These are phyloP conservation scores for Claviceps sp. DNA, from an alignment of 2,329 filamentous ascomycete genomes.

Conservation along the genomic window DNA sequence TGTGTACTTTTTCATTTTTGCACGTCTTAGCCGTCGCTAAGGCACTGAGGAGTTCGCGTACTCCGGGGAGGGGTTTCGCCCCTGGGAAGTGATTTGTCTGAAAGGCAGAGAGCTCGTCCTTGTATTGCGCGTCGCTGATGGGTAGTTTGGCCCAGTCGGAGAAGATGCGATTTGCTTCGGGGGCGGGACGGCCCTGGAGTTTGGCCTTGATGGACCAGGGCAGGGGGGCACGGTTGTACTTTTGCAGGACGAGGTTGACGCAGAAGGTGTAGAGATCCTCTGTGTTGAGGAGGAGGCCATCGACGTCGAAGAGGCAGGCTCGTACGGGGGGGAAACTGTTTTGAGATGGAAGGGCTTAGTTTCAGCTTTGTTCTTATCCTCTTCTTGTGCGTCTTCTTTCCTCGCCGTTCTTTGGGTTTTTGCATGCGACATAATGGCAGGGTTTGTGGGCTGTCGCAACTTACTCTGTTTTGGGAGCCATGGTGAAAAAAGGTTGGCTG, in stretches of 20 bases:
- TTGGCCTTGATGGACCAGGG: constrained; percentile 93
- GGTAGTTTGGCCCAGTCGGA: constrained; percentile 78
- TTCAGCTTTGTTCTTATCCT: background rate
- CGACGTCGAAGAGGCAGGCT: constrained; percentile 97
- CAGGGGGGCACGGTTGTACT: constrained; percentile 59
- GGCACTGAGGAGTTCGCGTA: constrained; percentile 50
- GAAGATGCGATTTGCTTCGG: constrained; percentile 40
- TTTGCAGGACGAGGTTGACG: constrained; percentile 68
- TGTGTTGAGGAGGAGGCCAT: constrained; percentile 85
- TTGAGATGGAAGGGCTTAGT: background rate
- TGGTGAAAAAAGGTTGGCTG: constrained; percentile 10
- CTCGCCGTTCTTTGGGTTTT: background rate
- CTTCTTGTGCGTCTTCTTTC: background rate
- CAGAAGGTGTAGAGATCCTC: constrained; percentile 80
- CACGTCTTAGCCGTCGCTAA: constrained; percentile 17
- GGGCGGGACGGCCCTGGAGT: constrained; percentile 48
- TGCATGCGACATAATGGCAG: too few relatives aligned
- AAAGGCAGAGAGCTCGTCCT: constrained; percentile 41
- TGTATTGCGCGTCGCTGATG: constrained; percentile 56
- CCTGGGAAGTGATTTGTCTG: constrained; percentile 61
- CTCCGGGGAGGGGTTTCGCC: constrained; percentile 67
- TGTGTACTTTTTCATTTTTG: constrained; percentile 40
- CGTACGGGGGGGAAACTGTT: constrained; percentile 67
- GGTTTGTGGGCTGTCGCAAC: constrained; percentile 8
- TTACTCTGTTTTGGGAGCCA: constrained; percentile 33